A percentile compares a stretch with the other conserved stretches of the same genome.
Conservation (phyloP, 176 grass and related monocot species). For the Urochloa ruziziensis region DNA sequence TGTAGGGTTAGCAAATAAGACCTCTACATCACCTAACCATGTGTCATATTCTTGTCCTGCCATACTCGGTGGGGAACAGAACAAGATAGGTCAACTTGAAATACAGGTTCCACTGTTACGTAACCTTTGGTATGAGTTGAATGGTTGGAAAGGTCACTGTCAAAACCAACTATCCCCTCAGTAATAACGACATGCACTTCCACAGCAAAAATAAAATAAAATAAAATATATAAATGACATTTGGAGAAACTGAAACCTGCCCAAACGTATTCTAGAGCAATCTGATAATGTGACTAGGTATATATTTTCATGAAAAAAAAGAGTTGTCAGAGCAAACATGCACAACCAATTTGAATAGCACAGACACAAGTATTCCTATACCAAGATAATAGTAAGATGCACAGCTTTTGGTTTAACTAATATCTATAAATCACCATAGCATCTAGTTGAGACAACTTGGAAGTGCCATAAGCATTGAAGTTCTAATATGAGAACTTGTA, state of each 20-base stretch:
- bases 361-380: not conserved
- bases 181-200: conserved; percentile 7
- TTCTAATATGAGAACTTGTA: not conserved
- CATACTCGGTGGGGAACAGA: conserved; percentile 19
- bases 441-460: not conserved
- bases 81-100: conserved; percentile 27
- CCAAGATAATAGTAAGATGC: not conserved
- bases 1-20: not conserved
- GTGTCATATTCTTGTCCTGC: not conserved
- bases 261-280: not conserved
- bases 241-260: not conserved
- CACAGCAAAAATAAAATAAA: not conserved
- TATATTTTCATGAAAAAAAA: not conserved
- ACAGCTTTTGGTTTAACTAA: not conserved
- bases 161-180: conserved; percentile 1
- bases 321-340: not conserved
- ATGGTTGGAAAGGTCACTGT: conserved; percentile 19
- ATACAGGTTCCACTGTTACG: conserved; percentile 17
- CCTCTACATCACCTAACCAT: not conserved
- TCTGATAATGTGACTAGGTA: not conserved
- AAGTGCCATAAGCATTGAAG: not conserved
- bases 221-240: not conserved
- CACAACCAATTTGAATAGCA: not conserved
- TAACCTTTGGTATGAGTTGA: not conserved
- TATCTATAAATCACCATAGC: not conserved